Conservation (phyloP, 306 rosid genomes). For the Abrus pulchellus region DNA sequence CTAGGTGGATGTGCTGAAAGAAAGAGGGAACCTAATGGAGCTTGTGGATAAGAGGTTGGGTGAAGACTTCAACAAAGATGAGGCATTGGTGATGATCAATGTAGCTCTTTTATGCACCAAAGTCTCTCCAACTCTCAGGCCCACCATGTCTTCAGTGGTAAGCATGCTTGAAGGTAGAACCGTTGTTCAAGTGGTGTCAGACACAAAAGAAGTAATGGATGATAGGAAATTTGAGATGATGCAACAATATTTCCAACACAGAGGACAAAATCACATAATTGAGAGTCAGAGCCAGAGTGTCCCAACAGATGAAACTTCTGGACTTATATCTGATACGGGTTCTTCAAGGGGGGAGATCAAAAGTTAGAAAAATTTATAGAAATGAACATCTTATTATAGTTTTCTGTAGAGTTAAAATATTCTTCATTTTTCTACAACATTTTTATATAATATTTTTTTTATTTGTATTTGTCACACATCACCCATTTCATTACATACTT, state of each 20-base stretch:
- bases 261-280: slow-evolving; percentile 20
- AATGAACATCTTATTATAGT: neutral
- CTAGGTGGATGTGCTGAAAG: slow-evolving; percentile 51
- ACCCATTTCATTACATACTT: no score
- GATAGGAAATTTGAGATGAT: slow-evolving; percentile 44
- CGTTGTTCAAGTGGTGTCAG: slow-evolving; percentile 10
- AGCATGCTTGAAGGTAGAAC: slow-evolving; percentile 60
- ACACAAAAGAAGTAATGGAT: slow-evolving; percentile 26
- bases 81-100: slow-evolving; percentile 45
- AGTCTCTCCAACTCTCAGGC: slow-evolving; percentile 41
- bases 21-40: slow-evolving; percentile 46
- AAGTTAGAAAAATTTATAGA: slow-evolving; percentile 10
- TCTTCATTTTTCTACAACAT: no score
- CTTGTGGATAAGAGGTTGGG: slow-evolving; percentile 50
- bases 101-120: slow-evolving; percentile 54
- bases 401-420: neutral
- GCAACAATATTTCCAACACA: slow-evolving; percentile 40
- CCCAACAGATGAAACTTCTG: neutral
- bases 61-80: slow-evolving; percentile 40
- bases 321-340: neutral
- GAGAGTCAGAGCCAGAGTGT: slow-evolving; percentile 19
- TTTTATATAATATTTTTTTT: no score
- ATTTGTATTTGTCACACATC: no score
- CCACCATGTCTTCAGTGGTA: slow-evolving; percentile 55
- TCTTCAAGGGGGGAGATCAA: slow-evolving; percentile 8